Evolutionary conservation across 2,329 filamentous ascomycete species (phyloP).

Genomic region (Blastomyces emzantsi): DNA sequence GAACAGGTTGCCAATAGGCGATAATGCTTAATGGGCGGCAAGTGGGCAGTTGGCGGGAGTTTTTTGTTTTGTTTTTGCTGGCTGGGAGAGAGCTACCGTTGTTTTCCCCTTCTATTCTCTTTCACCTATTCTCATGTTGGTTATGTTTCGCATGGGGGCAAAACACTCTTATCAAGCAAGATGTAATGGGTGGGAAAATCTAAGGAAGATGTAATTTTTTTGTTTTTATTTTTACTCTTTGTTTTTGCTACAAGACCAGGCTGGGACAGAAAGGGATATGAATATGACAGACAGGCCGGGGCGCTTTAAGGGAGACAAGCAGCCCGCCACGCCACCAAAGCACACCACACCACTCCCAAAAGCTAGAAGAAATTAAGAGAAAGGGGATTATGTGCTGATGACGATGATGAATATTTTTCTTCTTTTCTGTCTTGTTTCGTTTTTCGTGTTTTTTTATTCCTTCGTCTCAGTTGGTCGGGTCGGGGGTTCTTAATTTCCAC

Average conservation of each 20-base stretch:
- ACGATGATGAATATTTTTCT: slow-evolving; percentile 5
- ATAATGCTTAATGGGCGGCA: no score
- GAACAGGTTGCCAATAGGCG: no score
- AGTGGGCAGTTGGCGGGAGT: no score
- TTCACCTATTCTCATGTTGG: not conserved
- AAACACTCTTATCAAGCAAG: not conserved
- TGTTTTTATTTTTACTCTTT: not conserved
- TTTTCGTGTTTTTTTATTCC: slow-evolving; percentile 6
- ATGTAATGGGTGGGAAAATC: not conserved
- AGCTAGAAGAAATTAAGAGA: not conserved
- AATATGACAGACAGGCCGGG: not conserved
- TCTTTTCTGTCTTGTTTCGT: slow-evolving; percentile 13
- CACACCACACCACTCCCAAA: no score
- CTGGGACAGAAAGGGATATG: not conserved
- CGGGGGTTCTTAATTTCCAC: no score
- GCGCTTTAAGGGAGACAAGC: not conserved
- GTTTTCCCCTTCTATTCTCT: not conserved
- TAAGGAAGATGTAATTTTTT: not conserved
- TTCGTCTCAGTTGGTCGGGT: not conserved
- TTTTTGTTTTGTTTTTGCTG: no score
- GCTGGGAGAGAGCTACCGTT: not conserved
- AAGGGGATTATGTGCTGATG: not conserved
- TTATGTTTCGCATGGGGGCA: not conserved
- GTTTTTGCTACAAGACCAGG: not conserved
- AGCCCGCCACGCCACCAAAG: not conserved